Base-by-base conservation (phyloP, 768 basidiomycete species). In the Suillus americanus region DNA sequence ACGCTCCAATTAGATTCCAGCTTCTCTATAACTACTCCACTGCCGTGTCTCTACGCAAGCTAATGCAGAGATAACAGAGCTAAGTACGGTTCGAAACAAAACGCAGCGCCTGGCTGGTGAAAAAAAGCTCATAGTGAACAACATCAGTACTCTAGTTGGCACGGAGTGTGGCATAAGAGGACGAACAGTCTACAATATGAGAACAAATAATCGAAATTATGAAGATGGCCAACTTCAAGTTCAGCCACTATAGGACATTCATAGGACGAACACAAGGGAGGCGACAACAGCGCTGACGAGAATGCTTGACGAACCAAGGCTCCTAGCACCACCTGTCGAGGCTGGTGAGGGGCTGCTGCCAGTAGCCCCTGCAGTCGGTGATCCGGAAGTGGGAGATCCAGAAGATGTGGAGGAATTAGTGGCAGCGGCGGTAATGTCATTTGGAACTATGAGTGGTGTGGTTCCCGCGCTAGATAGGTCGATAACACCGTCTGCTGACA, bases 401-500 rank as follows among this genome's bases (percentile, higher is more conserved):
- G 73, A 63, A 25, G 75, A 43, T 3, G 75, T 48, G n/a, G 74
- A 67, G 8, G 80, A 57, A 10, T 75, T 61, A 50, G 74, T 25
- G 51, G 82, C 77, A 64, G 81, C 81, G 33, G 73, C 72, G 65
- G 79, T 76, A 67, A 90, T 77, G 71, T 91, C 89, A 62, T 79
- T 74, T 66, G 90, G 90, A 65, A 89, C 74, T 82, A 83, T 82
- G 64, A 89, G 69, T 33, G 89, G 83, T 45, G 80, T 83, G 67
- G 68, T 72, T 62, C 74, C 75, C 37, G 79, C 70, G 45, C 69
- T 68, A 71, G 78, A 77, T 63, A 89, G 77, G 76, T 87, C 79
- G 71, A 89, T 72, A 8, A 74, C 72, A 65, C 87, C 88, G 71
- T 85, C 81, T 5, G 73, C 72, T 57, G 79, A 73, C 67, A 91